Evolutionary conservation across 345 rosid genomes (phyloP).

Genomic region (Salix suchowensis): DNA sequence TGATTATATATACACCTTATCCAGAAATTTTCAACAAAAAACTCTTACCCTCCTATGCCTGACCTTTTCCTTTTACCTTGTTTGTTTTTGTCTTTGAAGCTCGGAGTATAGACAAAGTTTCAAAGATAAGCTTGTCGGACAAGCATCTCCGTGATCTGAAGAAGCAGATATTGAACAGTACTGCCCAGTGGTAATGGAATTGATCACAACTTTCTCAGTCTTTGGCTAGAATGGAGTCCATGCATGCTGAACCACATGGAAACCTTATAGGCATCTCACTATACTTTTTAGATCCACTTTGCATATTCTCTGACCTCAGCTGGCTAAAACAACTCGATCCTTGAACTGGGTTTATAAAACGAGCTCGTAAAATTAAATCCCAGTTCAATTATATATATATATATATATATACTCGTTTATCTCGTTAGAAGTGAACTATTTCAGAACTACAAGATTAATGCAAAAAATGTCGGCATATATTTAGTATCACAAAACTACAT

Average conservation of each 20-base stretch:
- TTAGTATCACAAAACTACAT: neutral
- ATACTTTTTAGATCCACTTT: too few species aligned
- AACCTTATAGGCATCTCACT: conserved; percentile 23
- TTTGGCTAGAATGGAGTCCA: conserved; percentile 14
- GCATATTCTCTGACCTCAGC: too few species aligned
- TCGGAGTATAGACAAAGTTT: neutral
- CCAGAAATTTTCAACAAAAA: neutral
- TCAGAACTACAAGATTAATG: neutral
- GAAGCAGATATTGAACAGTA: conserved; percentile 6
- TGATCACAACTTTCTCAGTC: conserved; percentile 18
- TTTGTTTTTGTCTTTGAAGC: neutral
- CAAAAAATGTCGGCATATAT: neutral
- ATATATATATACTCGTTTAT: too few species aligned
- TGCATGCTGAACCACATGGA: conserved; percentile 30
- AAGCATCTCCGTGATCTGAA: neutral
- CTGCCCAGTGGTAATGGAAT: neutral
- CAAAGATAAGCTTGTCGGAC: neutral
- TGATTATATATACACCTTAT: neutral
- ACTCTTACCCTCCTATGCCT: neutral
- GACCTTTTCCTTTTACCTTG: neutral
- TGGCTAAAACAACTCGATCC: too few species aligned
- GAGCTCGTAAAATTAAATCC: too few species aligned
- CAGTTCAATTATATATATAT: too few species aligned
- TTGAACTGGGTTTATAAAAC: too few species aligned
- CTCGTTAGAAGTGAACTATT: neutral